Base-by-base conservation (phyloP, 2,329 filamentous ascomycete genomes). In the Colletotrichum chrysophilum region DNA sequence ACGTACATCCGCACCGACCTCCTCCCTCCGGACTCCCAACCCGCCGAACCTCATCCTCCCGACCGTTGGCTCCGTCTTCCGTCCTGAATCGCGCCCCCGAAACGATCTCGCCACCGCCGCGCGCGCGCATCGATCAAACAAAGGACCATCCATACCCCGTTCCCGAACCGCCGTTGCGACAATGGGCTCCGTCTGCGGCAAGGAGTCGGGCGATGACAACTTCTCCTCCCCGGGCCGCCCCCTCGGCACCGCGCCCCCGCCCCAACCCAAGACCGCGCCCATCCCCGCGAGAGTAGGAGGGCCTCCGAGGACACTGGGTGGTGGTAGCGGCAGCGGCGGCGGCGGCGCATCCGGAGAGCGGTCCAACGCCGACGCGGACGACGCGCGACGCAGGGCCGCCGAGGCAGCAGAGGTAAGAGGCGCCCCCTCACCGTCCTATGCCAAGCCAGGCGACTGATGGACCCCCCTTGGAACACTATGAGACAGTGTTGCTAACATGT, bases 181-280 rank as follows among this genome's bases (percentile, higher is more conserved):
- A 78, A 98, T 98, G 96, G 96, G 96, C 75, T 96, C 95, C 84
- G 90, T 95, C 85, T 98, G 95, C 87, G 94, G 95, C 83, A 96
- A 95, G 84, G 89, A 94, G 92, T 84, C 91, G 36, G 86, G 91
- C 77, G 92, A 94, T 79, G 92, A 94, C 80, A 88, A 91, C 84
- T 97, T 96, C 87, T 86, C 91, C 68, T 91, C 91, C 70, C 93
- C 94, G 65, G 95, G 95, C 75, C 94, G 95, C 70, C 90, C 92
- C 48, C 89, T 98, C 70, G 93, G 92, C 78, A 88, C 92, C 48
- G 87, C 88, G 7, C 86, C 87, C 55, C 88, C 81, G 84, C 84
- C 86, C 77, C 88, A 82, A 78, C 87, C 81, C 77, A 84, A 83
- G 72, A 90, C 87, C 78, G 89, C 88, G 73, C 87, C 88, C 80